Evolutionary conservation across 2,329 filamentous ascomycete genomes (phyloP).

Genomic region (Fusarium brachygibbosum): DNA sequence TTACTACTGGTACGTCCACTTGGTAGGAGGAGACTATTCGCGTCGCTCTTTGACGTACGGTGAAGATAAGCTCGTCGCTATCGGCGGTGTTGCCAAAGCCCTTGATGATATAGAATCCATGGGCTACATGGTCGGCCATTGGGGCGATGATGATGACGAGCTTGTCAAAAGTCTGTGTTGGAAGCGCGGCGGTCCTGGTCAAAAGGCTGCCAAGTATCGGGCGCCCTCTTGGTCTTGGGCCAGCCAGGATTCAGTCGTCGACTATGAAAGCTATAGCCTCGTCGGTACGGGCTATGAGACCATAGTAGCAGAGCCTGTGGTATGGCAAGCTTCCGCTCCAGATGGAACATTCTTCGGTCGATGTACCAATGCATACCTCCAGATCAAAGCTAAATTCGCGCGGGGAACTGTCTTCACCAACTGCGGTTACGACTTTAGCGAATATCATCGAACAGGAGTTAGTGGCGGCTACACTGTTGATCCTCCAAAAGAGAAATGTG

Average conservation of each 20-base stretch:
- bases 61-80: constrained; percentile 16
- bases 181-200: neutral
- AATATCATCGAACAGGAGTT: neutral
- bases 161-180: constrained; percentile 9
- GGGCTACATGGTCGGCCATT: constrained; percentile 18
- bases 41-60: neutral
- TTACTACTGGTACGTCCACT: constrained; percentile 7
- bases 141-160: constrained; percentile 4
- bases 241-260: constrained; percentile 2
- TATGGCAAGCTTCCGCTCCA: neutral
- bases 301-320: neutral
- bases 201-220: neutral
- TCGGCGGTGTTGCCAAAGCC: neutral
- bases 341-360: constrained; percentile 4
- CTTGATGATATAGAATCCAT: neutral
- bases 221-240: constrained; percentile 21
- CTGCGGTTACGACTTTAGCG: constrained; percentile 2
- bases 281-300: accelerated
- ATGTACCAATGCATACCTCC: neutral
- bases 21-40: constrained; percentile 14
- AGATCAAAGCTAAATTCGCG: constrained; percentile 1
- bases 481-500: neutral
- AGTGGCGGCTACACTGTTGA: neutral
- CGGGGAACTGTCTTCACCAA: constrained; percentile 6
- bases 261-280: neutral